Base-by-base conservation (phyloP, 768 basidiomycete species). In the Coprinopsis marcescibilis region DNA sequence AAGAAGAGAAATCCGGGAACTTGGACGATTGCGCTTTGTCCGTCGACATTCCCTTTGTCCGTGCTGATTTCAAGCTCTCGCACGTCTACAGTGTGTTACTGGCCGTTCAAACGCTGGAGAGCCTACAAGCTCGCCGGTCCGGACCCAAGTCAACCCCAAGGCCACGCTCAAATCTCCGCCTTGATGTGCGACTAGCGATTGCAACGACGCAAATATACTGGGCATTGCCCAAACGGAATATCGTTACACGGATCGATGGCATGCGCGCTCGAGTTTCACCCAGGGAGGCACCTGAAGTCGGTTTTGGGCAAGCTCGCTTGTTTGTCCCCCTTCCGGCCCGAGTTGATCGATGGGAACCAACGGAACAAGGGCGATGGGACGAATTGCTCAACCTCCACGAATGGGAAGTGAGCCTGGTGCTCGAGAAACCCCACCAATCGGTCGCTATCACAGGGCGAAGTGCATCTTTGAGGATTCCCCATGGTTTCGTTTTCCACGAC, bases 401-500 rank as follows among this genome's bases (percentile, higher is more conserved):
- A 36, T 77, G 83, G 70, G 65, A 68, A 46, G 54, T 67, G 11
- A 71, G 61, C 20, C 63, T 66, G 51, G 59, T 60, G 39, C 62
- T 52, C 17, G 56, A 65, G 27, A 57, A 56, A 12, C 61, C 55
- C n/a, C 65, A 70, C 3, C 45, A 57, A 15, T 57, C 65, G 7
- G 64, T 93, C 44, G 57, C 65, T 4, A 60, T 87, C 42, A 65
- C 75, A 20, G 80, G 76, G 15, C 80, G 88, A 27, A 82, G 80
- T 42, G 73, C 78, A 1, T 80, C 80, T 19, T 57, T 96, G n/a
- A 80, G 81, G 15, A 82, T 98, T 27, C 92, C 94, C 1, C 78
- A 78, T 58, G 79, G 81, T 11, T 95, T 85, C 60, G 64, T 86
- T 33, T 64, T 93, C 33, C 76, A 86, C 3, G 81, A 89, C 24